Evolutionary conservation across 768 basidiomycete species (phyloP).

Genomic region (Naganishia friedmannii): DNA sequence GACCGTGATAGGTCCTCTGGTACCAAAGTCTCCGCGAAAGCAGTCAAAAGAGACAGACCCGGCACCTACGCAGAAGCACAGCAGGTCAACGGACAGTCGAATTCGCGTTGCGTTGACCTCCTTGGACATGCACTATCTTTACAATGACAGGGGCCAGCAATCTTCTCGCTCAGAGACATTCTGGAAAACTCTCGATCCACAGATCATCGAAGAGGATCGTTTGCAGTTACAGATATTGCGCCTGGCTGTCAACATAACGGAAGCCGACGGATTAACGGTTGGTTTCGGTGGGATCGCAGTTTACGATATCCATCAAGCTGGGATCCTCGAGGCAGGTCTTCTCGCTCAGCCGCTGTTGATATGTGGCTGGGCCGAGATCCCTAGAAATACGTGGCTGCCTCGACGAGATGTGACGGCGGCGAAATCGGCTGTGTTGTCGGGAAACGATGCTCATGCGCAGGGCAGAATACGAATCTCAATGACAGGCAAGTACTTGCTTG

Average conservation of each 20-base stretch:
- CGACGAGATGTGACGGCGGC: not conserved
- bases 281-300: not conserved
- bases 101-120: not conserved
- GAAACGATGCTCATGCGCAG: not conserved
- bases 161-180: not conserved
- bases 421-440: not conserved
- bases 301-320: not conserved
- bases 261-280: not conserved
- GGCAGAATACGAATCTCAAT: not conserved
- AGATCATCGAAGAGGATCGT: not conserved
- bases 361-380: not conserved
- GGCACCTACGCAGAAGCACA: not conserved
- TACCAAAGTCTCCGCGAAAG: not conserved
- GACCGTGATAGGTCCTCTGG: constrained; percentile 33
- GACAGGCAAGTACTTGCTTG: not conserved
- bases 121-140: not conserved
- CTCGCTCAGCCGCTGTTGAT: constrained; percentile 8
- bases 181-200: not conserved
- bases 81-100: not conserved
- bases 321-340: no score
- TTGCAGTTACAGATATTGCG: not conserved
- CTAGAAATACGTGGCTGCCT: not conserved
- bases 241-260: not conserved
- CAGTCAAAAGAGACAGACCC: not conserved
- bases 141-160: not conserved